Conservation (phyloP, 2,329 filamentous ascomycete genomes). For the Calonectria pseudoturangicola region DNA sequence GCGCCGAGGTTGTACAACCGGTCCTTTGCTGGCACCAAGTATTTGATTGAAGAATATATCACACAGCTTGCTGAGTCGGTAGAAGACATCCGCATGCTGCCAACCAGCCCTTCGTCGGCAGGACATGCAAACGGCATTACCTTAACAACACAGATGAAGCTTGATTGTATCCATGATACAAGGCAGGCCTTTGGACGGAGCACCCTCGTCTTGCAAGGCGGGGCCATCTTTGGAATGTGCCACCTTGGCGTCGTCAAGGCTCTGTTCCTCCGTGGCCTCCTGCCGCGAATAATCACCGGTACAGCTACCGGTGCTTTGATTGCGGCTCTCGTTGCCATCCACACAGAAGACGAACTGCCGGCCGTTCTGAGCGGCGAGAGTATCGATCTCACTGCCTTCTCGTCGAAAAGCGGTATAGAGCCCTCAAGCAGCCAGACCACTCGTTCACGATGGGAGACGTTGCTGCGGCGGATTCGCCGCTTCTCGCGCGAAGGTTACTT, state of each 20-base stretch:
- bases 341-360: slow-evolving; percentile 89
- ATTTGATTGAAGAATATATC: slow-evolving; percentile 93
- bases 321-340: slow-evolving; percentile 89
- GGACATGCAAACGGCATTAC: slow-evolving; percentile 60
- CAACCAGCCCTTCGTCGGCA: slow-evolving; percentile 68
- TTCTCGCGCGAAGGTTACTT: slow-evolving; percentile 88
- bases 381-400: slow-evolving; percentile 89
- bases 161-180: slow-evolving; percentile 91
- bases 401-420: slow-evolving; percentile 60
- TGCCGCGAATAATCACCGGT: slow-evolving; percentile 93
- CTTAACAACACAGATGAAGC: slow-evolving; percentile 84
- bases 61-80: slow-evolving; percentile 88
- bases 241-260: slow-evolving; percentile 94
- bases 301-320: slow-evolving; percentile 94
- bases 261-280: slow-evolving; percentile 84
- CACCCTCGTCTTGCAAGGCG: slow-evolving; percentile 90
- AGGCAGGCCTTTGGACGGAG: slow-evolving; percentile 91
- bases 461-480: slow-evolving; percentile 79
- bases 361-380: slow-evolving; percentile 84
- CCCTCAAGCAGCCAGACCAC: slow-evolving; percentile 61
- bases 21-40: slow-evolving; percentile 91
- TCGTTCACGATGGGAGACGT: slow-evolving; percentile 72
- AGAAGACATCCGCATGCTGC: slow-evolving; percentile 82
- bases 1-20: slow-evolving; percentile 87
- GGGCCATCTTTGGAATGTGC: slow-evolving; percentile 92